Conservation (phyloP, 2,329 filamentous ascomycete genomes). For the Elsinoe batatas region DNA sequence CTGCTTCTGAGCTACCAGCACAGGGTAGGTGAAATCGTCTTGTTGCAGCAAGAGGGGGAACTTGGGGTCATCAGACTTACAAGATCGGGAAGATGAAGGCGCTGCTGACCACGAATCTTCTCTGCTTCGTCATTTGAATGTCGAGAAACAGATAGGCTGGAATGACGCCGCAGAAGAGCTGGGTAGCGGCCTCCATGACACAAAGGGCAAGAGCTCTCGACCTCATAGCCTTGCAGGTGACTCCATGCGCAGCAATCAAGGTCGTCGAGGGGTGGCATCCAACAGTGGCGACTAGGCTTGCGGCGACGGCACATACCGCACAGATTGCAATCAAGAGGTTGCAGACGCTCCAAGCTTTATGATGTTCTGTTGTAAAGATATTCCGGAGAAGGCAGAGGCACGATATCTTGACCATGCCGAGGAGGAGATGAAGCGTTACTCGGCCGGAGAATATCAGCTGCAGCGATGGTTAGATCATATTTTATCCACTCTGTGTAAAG, state of each 20-base stretch:
- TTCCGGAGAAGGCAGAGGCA: neutral
- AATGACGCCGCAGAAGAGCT: neutral
- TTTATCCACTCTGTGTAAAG: too few relatives aligned
- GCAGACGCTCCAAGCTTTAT: conserved; percentile 10
- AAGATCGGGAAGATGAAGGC: conserved; percentile 6
- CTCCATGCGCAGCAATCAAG: neutral
- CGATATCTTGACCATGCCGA: conserved; percentile 4
- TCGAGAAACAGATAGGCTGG: neutral
- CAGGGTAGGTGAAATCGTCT: neutral
- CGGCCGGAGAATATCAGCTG: conserved; percentile 5
- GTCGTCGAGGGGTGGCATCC: conserved; percentile 7
- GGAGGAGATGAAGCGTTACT: conserved; percentile 1
- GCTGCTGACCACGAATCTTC: conserved; percentile 1
- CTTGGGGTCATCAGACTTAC: neutral
- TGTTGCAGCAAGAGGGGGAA: neutral
- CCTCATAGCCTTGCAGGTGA: neutral
- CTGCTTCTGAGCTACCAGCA: neutral
- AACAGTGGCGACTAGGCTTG: neutral
- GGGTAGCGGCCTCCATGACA: neutral
- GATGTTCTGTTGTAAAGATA: neutral
- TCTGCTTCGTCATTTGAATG: neutral
- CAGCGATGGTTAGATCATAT: too few relatives aligned
- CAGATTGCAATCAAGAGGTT: conserved; percentile 5
- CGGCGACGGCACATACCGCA: neutral
- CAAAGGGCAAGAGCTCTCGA: neutral